phyloP scores from a whole-genome alignment of 768 basidiomycete genomes.

The Cytidiella melzeri region DNA sequence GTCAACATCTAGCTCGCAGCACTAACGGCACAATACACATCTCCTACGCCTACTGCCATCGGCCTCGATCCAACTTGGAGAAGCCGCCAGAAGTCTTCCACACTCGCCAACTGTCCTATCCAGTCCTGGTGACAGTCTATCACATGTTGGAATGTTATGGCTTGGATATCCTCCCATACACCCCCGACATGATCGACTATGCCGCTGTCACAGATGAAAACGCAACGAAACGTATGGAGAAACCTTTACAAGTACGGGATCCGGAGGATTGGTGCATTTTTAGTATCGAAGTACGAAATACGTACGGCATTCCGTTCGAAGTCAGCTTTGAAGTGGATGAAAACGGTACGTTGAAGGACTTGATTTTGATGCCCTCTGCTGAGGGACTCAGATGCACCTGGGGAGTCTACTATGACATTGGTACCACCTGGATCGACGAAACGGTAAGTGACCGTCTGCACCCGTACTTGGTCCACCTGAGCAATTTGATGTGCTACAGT shows the following conservation, averaged over 20 bases:
- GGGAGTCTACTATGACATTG: conserved; percentile 42
- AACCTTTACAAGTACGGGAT: conserved; percentile 37
- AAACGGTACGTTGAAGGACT: conserved; percentile 39
- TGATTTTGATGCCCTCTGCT: not conserved
- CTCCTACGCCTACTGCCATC: conserved; percentile 72
- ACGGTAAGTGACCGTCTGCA: conserved; percentile 40
- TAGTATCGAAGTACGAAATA: conserved; percentile 85
- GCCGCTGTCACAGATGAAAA: conserved; percentile 8
- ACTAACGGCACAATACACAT: conserved; percentile 74
- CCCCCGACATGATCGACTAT: conserved; percentile 20
- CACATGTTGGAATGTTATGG: conserved; percentile 85
- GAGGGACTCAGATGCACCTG: conserved; percentile 23
- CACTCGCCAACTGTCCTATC: conserved; percentile 82
- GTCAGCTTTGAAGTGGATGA: conserved; percentile 67
- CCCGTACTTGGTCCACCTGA: conserved; percentile 1
- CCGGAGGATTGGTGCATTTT: conserved; percentile 79
- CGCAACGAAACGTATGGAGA: conserved; percentile 14
- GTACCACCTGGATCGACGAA: conserved; percentile 88
- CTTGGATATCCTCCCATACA: conserved; percentile 76
- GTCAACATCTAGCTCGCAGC: conserved; percentile 34
- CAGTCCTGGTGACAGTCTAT: conserved; percentile 90
- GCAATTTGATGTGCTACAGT: no score
- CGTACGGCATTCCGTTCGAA: conserved; percentile 88
- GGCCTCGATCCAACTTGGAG: conserved; percentile 27
- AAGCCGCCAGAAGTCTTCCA: conserved; percentile 56